Percentiles rank a stretch among this genome's conserved stretches.
Conservation (phyloP, 2,329 filamentous ascomycete genomes). For the Achaetomium macrosporum region DNA sequence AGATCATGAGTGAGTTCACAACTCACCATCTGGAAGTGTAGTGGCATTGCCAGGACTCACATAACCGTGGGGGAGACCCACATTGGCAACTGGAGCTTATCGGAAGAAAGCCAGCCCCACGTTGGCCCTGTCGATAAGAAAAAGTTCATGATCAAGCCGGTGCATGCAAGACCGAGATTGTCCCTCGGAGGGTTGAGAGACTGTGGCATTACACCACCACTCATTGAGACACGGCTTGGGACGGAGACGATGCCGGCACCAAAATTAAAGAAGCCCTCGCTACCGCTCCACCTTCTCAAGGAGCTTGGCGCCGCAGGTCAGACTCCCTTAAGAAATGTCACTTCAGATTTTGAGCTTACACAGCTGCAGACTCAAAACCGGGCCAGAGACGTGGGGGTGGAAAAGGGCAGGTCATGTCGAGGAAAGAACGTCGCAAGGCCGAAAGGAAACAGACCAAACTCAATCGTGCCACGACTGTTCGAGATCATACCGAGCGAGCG, state of each 20-base stretch:
- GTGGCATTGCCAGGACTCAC: background rate
- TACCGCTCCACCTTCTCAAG: constrained; percentile 40
- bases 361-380: constrained; percentile 25
- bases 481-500: constrained; percentile 7
- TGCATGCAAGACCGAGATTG: background rate
- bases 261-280: constrained; percentile 33
- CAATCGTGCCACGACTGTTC: constrained; percentile 29
- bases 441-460: constrained; percentile 57
- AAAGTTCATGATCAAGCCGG: constrained; percentile 13
- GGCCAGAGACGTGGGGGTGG: constrained; percentile 7
- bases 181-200: background rate
- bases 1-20: background rate
- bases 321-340: background rate
- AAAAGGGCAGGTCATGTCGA: constrained; percentile 24
- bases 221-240: background rate
- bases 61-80: background rate
- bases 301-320: constrained; percentile 33
- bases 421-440: constrained; percentile 63
- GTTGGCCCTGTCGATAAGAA: constrained; percentile 16
- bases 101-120: background rate
- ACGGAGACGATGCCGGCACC: constrained; percentile 25
- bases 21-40: background rate
- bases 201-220: background rate
- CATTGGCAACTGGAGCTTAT: background rate
- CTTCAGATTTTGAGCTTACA: constrained; percentile 25